Base-by-base conservation (phyloP, 2,329 filamentous ascomycete genomes). In the Diaporthe helianthi region DNA sequence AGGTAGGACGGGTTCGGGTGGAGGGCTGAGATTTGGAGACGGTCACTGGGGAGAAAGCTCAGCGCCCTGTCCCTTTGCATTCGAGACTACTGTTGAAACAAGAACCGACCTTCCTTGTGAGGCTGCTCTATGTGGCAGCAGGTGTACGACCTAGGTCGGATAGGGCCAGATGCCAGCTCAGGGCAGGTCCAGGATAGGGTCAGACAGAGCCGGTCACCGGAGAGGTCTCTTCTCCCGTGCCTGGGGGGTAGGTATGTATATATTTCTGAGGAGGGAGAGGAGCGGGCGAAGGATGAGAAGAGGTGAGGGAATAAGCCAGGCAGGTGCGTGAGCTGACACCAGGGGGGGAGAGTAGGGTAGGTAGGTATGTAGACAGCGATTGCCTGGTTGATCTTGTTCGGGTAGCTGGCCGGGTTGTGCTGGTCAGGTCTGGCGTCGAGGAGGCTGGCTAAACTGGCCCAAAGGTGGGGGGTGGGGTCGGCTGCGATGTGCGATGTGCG, bases 371-470 rank as follows among this genome's bases (percentile, higher is more conserved):
- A 55, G 53, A 67, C 41, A 29, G 64, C 41, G 64, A 41, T 38
- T 33, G 58, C 31, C 31, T 58, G 46, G 63, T 64, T 58, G 61
- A 55, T 22, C 19, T 69, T 53, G 53, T 66, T 54, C 46, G 61
- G 53, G 41, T 36, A 52, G 51, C 36, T 53, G 46, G 38, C 61
- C 66, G 41, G 65, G 53, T 51, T 69, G 60, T 41, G 61, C 54
- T 61, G 67, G 63, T 63, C 69, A 67, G 66, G 60, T 64, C 46
- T 68, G 69, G 69, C 49, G 63, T 54, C 63, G 49, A 44, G 58
- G 36, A 44, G 63, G 47, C 63, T 65, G 51, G 51, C 64, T 44
- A 29, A 63, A 36, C 63, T 65, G 51, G 51, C 64, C 58, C 44
- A 63, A 36, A 36, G 58, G 58, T 49, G 51, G 64, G 38, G 52